These are phyloP conservation scores for Triangularia setosa DNA, from an alignment of 2,329 filamentous ascomycete genomes.

Conservation along the genomic window DNA sequence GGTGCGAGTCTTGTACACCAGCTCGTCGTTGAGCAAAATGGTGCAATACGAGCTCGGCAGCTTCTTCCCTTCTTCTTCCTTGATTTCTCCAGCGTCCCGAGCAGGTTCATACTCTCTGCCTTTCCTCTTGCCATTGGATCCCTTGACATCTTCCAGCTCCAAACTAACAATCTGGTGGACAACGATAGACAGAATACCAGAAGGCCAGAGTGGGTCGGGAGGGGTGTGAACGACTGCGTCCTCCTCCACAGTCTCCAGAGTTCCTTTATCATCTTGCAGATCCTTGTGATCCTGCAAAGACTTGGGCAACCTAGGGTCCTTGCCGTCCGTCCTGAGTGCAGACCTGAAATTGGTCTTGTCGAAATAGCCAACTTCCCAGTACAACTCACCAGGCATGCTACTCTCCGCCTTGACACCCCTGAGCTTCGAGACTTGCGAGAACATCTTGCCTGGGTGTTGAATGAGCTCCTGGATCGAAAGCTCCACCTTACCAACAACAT, in stretches of 20 bases:
- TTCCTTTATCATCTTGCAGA: constrained; percentile 84
- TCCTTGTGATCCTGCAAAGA: constrained; percentile 69
- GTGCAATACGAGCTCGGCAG: constrained; percentile 93
- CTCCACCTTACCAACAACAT: constrained; percentile 92
- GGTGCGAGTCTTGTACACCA: constrained; percentile 86
- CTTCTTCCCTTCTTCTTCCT: constrained; percentile 74
- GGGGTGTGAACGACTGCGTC: constrained; percentile 86
- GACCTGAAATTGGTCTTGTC: constrained; percentile 83
- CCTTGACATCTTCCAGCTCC: constrained; percentile 86
- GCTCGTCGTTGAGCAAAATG: constrained; percentile 81
- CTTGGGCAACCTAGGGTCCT: constrained; percentile 71
- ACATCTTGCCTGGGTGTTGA: constrained; percentile 89
- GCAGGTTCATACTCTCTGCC: constrained; percentile 87
- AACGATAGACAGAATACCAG: constrained; percentile 78
- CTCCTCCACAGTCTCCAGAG: constrained; percentile 67
- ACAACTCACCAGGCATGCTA: constrained; percentile 86
- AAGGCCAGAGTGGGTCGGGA: constrained; percentile 94
- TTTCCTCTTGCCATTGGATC: constrained; percentile 71
- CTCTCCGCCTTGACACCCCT: constrained; percentile 78
- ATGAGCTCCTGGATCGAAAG: constrained; percentile 93
- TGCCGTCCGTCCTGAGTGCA: constrained; percentile 81
- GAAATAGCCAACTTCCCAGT: constrained; percentile 97
- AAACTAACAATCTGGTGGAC: constrained; percentile 95
- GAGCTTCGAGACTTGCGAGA: constrained; percentile 79
- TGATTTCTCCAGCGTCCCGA: constrained; percentile 76